phyloP scores from a whole-genome alignment of 768 basidiomycete species.

The Russula emetica region DNA sequence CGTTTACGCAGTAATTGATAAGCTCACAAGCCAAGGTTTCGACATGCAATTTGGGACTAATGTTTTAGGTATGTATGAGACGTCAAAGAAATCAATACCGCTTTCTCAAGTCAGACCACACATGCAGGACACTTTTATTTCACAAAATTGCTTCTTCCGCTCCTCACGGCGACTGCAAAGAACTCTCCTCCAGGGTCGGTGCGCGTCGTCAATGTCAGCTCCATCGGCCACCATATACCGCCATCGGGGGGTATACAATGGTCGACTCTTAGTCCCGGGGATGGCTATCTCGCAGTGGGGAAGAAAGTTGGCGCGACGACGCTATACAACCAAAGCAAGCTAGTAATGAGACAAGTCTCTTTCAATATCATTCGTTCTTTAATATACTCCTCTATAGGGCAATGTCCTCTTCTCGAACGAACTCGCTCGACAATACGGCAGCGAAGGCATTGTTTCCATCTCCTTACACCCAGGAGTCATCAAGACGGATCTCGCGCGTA shows the following conservation, averaged over 20 bases:
- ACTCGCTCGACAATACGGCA: not conserved
- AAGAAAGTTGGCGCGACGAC: not conserved
- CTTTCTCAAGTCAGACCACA: not conserved
- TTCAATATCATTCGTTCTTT: not conserved
- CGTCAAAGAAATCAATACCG: not conserved
- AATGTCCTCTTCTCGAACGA: conserved; percentile 4
- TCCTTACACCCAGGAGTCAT: conserved; percentile 4
- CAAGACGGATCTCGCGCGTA: not conserved
- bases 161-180: conserved; percentile 6
- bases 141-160: conserved; percentile 2
- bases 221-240: not conserved
- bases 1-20: conserved; percentile 5
- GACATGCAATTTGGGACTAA: conserved; percentile 9
- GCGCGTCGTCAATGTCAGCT: conserved; percentile 10
- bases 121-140: conserved; percentile 3
- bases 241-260: not conserved
- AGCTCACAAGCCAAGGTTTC: conserved; percentile 5
- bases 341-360: not conserved
- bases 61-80: not conserved
- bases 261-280: not conserved
- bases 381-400: not conserved
- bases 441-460: conserved; percentile 5
- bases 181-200: not conserved
- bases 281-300: not conserved
- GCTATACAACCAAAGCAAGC: conserved; percentile 12